phyloP scores from a whole-genome alignment of 2,329 filamentous ascomycete species.

The Ambrosiella xylebori region DNA sequence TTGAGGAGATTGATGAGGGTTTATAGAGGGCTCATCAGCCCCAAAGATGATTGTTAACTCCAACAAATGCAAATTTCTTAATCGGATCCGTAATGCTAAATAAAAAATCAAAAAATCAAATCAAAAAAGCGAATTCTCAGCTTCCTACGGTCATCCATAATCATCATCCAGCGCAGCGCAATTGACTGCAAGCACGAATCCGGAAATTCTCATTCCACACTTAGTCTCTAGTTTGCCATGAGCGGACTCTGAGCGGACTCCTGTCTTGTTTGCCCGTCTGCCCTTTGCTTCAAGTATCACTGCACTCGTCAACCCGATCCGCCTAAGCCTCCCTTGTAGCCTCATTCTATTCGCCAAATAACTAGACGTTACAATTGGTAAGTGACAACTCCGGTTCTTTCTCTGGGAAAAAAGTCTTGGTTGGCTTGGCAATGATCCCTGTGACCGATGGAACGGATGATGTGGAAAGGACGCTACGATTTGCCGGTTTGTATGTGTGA shows the following conservation, averaged over 20 bases:
- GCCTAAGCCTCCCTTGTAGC: neutral
- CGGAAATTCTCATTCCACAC: too few species aligned
- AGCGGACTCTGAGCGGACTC: too few species aligned
- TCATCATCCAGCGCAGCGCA: neutral
- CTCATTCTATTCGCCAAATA: neutral
- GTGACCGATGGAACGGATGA: neutral
- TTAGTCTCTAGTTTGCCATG: too few species aligned
- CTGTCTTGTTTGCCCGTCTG: neutral
- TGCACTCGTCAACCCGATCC: neutral
- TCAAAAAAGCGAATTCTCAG: slow-evolving; percentile 2
- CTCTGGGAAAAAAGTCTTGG: neutral
- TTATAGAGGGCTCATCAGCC: neutral
- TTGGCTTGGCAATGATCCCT: neutral
- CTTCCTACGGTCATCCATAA: too few species aligned
- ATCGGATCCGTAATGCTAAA: neutral
- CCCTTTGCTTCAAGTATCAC: neutral
- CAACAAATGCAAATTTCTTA: neutral
- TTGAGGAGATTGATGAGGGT: neutral
- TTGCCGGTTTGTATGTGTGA: too few species aligned
- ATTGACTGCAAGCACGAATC: too few species aligned
- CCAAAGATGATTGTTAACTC: neutral
- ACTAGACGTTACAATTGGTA: neutral
- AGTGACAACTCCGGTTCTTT: neutral
- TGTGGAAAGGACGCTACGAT: neutral
- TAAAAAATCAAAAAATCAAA: slow-evolving; percentile 3